Evolutionary conservation across 2,329 filamentous ascomycete species (phyloP).

Genomic region (Diaporthe citriasiana): DNA sequence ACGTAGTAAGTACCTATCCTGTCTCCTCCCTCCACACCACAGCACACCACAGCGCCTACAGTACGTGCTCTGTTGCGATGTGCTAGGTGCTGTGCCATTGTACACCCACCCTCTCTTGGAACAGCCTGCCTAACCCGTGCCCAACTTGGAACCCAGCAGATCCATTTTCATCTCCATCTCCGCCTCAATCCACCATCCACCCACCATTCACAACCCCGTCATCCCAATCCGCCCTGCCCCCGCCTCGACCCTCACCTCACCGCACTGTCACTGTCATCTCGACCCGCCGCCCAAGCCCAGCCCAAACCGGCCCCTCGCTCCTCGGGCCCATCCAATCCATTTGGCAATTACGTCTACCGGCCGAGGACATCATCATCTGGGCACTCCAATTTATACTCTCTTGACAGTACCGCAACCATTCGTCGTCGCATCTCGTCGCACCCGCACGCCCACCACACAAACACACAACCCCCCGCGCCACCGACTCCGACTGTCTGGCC

Average conservation of each 20-base stretch:
- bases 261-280: conserved; percentile 29
- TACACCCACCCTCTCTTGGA: conserved; percentile 4
- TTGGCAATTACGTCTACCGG: conserved; percentile 22
- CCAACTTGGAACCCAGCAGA: conserved; percentile 31
- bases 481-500: conserved; percentile 23
- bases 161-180: conserved; percentile 31
- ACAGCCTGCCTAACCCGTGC: conserved; percentile 24
- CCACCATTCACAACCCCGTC: conserved; percentile 23
- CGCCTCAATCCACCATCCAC: conserved; percentile 21
- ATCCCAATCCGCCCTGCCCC: conserved; percentile 29
- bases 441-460: conserved; percentile 17
- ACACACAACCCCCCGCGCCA: background rate
- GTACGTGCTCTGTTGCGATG: background rate
- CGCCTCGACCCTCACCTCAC: conserved; percentile 33
- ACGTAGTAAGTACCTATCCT: background rate
- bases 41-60: background rate
- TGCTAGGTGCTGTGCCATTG: background rate
- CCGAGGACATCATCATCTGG: conserved; percentile 26
- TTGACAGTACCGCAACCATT: conserved; percentile 5
- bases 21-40: background rate
- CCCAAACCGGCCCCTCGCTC: conserved; percentile 28
- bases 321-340: conserved; percentile 28
- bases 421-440: conserved; percentile 28
- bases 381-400: conserved; percentile 27
- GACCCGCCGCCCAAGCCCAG: conserved; percentile 33